These are phyloP conservation scores for Fusarium drepaniforme DNA, from an alignment of 2,329 filamentous ascomycete genomes.

Conservation along the genomic window DNA sequence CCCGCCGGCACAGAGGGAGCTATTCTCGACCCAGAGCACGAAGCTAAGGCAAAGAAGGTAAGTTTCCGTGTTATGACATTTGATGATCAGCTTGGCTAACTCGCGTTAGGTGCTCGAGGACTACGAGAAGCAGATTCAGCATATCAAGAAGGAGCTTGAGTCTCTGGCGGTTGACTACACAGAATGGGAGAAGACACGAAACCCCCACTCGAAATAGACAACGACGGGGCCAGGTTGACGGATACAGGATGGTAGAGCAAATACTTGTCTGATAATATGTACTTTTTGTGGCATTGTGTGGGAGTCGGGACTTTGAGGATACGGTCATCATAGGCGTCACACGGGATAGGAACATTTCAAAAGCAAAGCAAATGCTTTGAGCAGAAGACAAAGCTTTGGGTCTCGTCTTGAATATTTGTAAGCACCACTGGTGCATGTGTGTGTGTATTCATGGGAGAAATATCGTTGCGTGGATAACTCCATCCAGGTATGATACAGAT, in stretches of 20 bases:
- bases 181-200: constrained; percentile 66
- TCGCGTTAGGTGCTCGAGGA: constrained; percentile 77
- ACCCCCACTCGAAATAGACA: constrained; percentile 52
- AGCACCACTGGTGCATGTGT: constrained; percentile 5
- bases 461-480: constrained; percentile 24
- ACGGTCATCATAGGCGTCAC: constrained; percentile 38
- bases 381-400: constrained; percentile 14
- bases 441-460: constrained; percentile 22
- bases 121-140: constrained; percentile 83
- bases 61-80: constrained; percentile 37
- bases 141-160: constrained; percentile 80
- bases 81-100: constrained; percentile 28
- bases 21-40: constrained; percentile 75
- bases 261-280: constrained; percentile 32
- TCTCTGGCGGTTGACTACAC: constrained; percentile 69
- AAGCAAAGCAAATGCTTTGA: constrained; percentile 18
- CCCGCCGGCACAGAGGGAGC: constrained; percentile 68
- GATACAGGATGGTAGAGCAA: constrained; percentile 4
- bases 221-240: neutral
- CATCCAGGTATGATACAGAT: constrained; percentile 41
- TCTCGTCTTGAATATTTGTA: neutral
- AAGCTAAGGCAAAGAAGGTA: constrained; percentile 81
- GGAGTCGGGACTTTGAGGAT: constrained; percentile 36
- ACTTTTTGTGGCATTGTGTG: constrained; percentile 35
- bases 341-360: constrained; percentile 30